phyloP scores from a whole-genome alignment of 805 yeast species.

The Torulaspora indica region DNA sequence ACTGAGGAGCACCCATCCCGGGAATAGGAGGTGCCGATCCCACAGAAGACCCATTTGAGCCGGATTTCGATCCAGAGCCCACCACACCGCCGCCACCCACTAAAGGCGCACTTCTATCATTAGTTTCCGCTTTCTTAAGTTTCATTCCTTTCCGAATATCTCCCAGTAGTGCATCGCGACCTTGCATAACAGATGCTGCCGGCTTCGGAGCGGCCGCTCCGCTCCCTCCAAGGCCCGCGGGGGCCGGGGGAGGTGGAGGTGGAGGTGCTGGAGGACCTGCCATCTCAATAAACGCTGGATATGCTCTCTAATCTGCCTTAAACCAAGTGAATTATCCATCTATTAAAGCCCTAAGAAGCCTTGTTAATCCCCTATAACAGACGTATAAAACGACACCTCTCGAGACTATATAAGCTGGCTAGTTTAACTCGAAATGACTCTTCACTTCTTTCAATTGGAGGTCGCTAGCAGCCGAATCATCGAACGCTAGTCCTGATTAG shows the following conservation, averaged over 20 bases:
- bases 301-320: neutral
- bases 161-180: slow-evolving; percentile 60
- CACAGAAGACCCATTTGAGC: slow-evolving; percentile 19
- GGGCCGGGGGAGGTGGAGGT: slow-evolving; percentile 60
- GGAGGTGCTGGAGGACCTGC: slow-evolving; percentile 30
- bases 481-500: neutral
- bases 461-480: neutral
- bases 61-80: slow-evolving; percentile 9
- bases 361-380: neutral
- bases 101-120: slow-evolving; percentile 61
- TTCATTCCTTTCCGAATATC: slow-evolving; percentile 71
- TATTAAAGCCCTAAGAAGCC: neutral
- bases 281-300: neutral
- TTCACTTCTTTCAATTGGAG: neutral
- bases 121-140: slow-evolving; percentile 59
- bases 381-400: neutral
- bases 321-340: neutral
- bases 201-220: slow-evolving; percentile 35
- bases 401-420: neutral
- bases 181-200: slow-evolving; percentile 34
- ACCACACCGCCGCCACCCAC: slow-evolving; percentile 40
- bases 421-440: neutral
- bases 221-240: slow-evolving; percentile 38
- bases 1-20: slow-evolving; percentile 32
- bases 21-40: slow-evolving; percentile 32